phyloP scores from a whole-genome alignment of 2,329 filamentous ascomycete species.

The Stylonectria norvegica region DNA sequence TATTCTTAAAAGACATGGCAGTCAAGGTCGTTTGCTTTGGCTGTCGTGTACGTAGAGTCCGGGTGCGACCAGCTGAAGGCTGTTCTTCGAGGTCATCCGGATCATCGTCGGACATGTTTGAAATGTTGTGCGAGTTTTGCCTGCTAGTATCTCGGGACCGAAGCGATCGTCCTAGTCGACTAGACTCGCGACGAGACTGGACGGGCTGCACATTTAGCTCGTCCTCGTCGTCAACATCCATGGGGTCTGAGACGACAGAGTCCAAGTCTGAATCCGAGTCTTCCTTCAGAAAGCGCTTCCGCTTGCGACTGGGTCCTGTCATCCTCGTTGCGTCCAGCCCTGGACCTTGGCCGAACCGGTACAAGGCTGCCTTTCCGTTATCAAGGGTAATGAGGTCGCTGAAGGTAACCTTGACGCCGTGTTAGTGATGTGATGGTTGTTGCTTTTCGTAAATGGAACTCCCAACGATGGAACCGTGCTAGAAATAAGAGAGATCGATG shows the following conservation, averaged over 20 bases:
- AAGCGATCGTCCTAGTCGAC: conserved; percentile 14
- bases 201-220: conserved; percentile 18
- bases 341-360: conserved; percentile 17
- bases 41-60: conserved; percentile 25
- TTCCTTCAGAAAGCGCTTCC: conserved; percentile 28
- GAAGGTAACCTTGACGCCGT: conserved; percentile 27
- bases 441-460: too few relatives aligned
- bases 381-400: conserved; percentile 29
- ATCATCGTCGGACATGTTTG: conserved; percentile 15
- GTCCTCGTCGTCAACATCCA: conserved; percentile 30
- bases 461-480: too few relatives aligned
- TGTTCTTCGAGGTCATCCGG: conserved; percentile 10
- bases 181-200: conserved; percentile 8
- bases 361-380: conserved; percentile 32
- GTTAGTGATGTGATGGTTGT: conserved; percentile 22
- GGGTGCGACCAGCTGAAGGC: conserved; percentile 7
- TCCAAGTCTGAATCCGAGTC: conserved; percentile 28
- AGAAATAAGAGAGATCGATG: neutral
- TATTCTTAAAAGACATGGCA: conserved; percentile 24
- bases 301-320: conserved; percentile 25
- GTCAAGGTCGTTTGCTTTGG: conserved; percentile 25
- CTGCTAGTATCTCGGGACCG: conserved; percentile 27
- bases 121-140: conserved; percentile 16
- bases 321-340: conserved; percentile 15
- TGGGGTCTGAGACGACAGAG: conserved; percentile 22